Evolutionary conservation across 2,329 filamentous ascomycete genomes (phyloP).

Genomic region (Sordariomycetes sp.): DNA sequence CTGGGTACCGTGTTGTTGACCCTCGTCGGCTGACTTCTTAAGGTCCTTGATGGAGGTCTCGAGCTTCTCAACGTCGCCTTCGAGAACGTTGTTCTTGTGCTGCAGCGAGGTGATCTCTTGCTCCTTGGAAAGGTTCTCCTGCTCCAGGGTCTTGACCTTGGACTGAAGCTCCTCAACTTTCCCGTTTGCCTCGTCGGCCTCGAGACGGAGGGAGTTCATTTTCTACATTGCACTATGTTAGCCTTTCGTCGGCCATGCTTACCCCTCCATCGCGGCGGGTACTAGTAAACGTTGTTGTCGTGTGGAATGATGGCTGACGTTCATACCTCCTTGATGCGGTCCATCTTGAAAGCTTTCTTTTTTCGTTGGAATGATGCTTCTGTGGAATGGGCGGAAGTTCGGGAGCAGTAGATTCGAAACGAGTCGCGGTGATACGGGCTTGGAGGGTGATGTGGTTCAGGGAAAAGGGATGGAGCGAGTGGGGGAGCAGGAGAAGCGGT

Average conservation of each 20-base stretch:
- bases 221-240: slow-evolving; percentile 47
- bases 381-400: neutral
- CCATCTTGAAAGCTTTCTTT: slow-evolving; percentile 46
- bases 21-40: slow-evolving; percentile 80
- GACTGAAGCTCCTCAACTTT: slow-evolving; percentile 81
- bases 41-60: slow-evolving; percentile 75
- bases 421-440: too few species aligned
- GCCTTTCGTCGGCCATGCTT: slow-evolving; percentile 4
- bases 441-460: slow-evolving; percentile 18
- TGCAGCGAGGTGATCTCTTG: slow-evolving; percentile 94
- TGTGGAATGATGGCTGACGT: neutral
- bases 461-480: slow-evolving; percentile 23
- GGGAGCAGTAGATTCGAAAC: too few species aligned
- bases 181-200: slow-evolving; percentile 75
- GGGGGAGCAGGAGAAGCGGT: slow-evolving; percentile 17
- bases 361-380: neutral
- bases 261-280: slow-evolving; percentile 10
- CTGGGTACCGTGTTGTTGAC: slow-evolving; percentile 73
- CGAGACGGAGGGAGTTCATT: slow-evolving; percentile 89
- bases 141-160: slow-evolving; percentile 84
- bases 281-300: neutral
- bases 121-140: slow-evolving; percentile 93
- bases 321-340: slow-evolving; percentile 84
- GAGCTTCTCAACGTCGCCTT: slow-evolving; percentile 86
- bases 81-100: slow-evolving; percentile 90